Evolutionary conservation across 352 stramenopile species (phyloP), one percentile per base, ranked within the genome.

Genomic region (Peronospora destructor): DNA sequence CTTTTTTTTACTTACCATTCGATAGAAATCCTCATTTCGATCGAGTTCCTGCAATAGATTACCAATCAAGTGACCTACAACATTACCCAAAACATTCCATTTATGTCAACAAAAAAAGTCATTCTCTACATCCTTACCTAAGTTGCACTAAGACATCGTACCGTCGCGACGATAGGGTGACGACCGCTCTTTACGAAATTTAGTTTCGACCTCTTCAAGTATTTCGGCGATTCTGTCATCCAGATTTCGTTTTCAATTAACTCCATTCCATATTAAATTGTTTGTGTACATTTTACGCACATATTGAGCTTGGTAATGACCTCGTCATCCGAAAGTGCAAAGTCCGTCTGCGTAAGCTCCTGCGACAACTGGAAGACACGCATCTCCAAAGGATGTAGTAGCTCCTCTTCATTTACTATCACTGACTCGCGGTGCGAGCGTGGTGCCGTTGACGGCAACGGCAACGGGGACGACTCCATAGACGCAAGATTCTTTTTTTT

Each of bases 21-120:
- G 52, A 49, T 93, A 93, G 34, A 93, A 93, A 8, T 91, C 79
- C 35, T 87, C 76, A 32, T 84, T 79, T 37, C 90, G 70, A 28
- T 88, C 82, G n/a, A 93, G 58, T n/a, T 84, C 62, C 16, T 80
- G 77, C 33, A 91, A 57, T 19, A 93, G 37, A 49, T 79, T 79
- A 12, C 82, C 82, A 51, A 93, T 88, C 49, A 90, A 59, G 30
- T 93, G 76, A 6, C 78, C 78, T 87, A 21, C 4, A 50, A 25
- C 37, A 37, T 34, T 47, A 41, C 7, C 41, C 40, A 50, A 47
- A 16, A 32, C 23, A 34, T 1, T n/a, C 33, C 49, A 16, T 9
- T 10, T 14, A 37, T 43, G 10, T 53, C 25, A 51, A 26, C 33
- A 42, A 13, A 13, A 21, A 1, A 32, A 21, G 19, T 21, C 19